Base-by-base conservation (phyloP, 805 yeast genomes). In the Starmerella apis region DNA sequence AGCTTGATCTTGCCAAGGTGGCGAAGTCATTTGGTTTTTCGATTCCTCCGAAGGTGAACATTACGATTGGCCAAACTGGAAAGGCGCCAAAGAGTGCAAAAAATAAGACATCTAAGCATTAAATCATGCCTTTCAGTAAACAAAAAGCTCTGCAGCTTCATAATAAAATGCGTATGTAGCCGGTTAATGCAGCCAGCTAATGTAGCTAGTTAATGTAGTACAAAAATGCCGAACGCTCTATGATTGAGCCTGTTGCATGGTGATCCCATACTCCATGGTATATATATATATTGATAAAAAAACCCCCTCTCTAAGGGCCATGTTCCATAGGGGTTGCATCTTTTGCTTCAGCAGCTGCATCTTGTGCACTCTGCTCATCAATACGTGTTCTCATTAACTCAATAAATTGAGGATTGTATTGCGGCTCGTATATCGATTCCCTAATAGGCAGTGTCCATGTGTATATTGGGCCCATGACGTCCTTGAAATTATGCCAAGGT, bases 41-140 rank as follows among this genome's bases (percentile, higher is more conserved):
- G 25, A 81, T 86, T 23, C 97, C 98, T 44, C 98, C 98, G 56
- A 87, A 87, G 71, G 98, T 92, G 48, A 92, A 92, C 64, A 87
- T 92, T 56, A 81, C 95, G 36, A 87, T 92, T 59, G 97, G 97
- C 22, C 86, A 95, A 43, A 84, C 30, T n/a, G 42, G 42, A 23
- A 22, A 37, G 28, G 30, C 33, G 10, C 31, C 43, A 5, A 38
- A 38, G n/a, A 14, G 16, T 9, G 10, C 23, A n/a, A 41, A 41
- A 36, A 20, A 20, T 16, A 36, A 36, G 39, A 4, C 39, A 20
- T 20, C 24, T 4, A 37, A 19, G 24, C 44, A 25, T 19, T 41
- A 18, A 41, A 33, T 11, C 13, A 27, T 27, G 30, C 30, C 30
- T 27, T 11, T 9, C 30, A 27, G 10, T 27, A 11, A 27, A 27